Conservation (phyloP, 2,329 filamentous ascomycete species). For the Sporothrix sp. region DNA sequence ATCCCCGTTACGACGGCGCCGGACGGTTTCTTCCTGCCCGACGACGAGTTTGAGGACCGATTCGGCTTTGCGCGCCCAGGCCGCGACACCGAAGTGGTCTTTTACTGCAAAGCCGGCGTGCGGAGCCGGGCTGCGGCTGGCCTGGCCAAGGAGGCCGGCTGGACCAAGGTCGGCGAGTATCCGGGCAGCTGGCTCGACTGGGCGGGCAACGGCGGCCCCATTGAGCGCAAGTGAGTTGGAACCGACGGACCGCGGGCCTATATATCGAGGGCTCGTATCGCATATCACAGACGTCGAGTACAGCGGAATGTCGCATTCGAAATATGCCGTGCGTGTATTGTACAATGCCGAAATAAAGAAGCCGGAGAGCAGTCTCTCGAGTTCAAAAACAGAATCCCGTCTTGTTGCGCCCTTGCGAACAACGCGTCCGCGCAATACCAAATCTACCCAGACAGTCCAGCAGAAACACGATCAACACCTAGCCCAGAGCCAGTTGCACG, state of each 20-base stretch:
- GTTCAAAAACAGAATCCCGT: neutral
- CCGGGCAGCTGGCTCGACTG: slow-evolving; percentile 75
- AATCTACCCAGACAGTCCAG: neutral
- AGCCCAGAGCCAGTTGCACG: too few relatives aligned
- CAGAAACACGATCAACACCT: too few relatives aligned
- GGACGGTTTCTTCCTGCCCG: slow-evolving; percentile 66
- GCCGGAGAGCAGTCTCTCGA: neutral
- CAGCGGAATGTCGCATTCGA: neutral
- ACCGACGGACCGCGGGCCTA: neutral
- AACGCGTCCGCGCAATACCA: too few relatives aligned
- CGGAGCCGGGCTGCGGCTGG: slow-evolving; percentile 67
- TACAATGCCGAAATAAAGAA: neutral
- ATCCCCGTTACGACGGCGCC: slow-evolving; percentile 69
- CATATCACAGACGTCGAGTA: neutral
- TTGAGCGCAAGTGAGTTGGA: slow-evolving; percentile 27
- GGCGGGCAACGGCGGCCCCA: slow-evolving; percentile 59
- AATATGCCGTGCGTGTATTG: neutral
- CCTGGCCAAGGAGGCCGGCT: slow-evolving; percentile 69
- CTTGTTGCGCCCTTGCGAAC: neutral
- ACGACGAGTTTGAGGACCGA: slow-evolving; percentile 71
- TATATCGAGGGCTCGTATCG: too few relatives aligned
- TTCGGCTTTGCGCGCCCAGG: slow-evolving; percentile 66
- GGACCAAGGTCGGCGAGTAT: slow-evolving; percentile 61
- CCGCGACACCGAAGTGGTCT: slow-evolving; percentile 53
- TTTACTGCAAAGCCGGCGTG: slow-evolving; percentile 92